A percentile compares a stretch with the other conserved stretches of the same genome.
Conservation (phyloP, 129 eudicot species). For the Chrysanthemum makinoi region DNA sequence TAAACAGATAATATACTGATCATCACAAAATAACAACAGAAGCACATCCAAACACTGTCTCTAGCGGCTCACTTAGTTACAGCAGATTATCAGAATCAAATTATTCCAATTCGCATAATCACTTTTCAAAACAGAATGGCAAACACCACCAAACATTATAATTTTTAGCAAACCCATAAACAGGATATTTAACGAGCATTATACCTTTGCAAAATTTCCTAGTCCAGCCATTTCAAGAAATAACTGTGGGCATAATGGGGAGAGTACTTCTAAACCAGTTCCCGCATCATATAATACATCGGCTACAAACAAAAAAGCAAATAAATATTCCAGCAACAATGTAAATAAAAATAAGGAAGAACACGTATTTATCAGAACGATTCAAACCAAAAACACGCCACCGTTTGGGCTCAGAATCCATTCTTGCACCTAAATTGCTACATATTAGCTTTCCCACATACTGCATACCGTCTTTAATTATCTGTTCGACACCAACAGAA, state of each 20-base stretch:
- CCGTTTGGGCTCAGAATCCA: slow-evolving; percentile 97
- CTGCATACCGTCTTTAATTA: slow-evolving; percentile 97
- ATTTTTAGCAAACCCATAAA: neutral
- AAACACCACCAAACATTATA: neutral
- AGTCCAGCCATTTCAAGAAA: slow-evolving; percentile 48
- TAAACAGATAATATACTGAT: no score
- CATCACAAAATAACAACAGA: no score
- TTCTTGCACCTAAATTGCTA: slow-evolving; percentile 95
- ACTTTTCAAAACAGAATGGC: no score
- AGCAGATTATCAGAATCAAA: no score
- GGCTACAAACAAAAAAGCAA: slow-evolving; percentile 46
- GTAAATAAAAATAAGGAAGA: neutral
- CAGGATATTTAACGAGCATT: neutral
- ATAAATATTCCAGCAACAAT: neutral
- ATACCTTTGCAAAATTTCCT: slow-evolving; percentile 45
- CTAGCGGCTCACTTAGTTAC: no score
- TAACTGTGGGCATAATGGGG: slow-evolving; percentile 37
- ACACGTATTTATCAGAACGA: neutral
- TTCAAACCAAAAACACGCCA: slow-evolving; percentile 88
- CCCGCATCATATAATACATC: slow-evolving; percentile 93
- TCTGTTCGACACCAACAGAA: slow-evolving; percentile 39
- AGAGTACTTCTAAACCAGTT: slow-evolving; percentile 54
- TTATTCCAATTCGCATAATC: no score
- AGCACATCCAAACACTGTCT: no score
- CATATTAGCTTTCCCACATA: slow-evolving; percentile 92